Percentiles rank a stretch among this genome's conserved stretches.
phyloP scores from a whole-genome alignment of 2,329 filamentous ascomycete species.

The Cladosporium sp. region DNA sequence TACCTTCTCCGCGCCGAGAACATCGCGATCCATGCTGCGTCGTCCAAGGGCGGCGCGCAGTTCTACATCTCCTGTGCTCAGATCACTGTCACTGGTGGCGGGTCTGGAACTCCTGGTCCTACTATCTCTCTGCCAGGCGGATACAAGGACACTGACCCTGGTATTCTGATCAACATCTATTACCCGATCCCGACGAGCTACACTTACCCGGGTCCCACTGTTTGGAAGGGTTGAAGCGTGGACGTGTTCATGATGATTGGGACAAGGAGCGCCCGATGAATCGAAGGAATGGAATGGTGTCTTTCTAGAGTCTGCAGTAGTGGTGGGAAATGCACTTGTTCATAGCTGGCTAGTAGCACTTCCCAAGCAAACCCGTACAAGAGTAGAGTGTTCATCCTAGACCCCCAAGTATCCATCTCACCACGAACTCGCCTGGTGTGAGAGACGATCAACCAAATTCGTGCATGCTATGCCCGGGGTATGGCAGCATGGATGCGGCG shows the following conservation, averaged over 20 bases:
- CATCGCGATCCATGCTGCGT: constrained; percentile 51
- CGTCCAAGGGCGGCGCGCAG: constrained; percentile 30
- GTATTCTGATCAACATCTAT: constrained; percentile 39
- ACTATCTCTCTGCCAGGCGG: constrained; percentile 35
- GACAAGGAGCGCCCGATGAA: background rate
- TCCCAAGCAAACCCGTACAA: no score
- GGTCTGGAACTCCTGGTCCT: constrained; percentile 23
- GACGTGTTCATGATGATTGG: no score
- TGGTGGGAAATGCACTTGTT: background rate
- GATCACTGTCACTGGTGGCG: constrained; percentile 16
- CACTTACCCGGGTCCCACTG: constrained; percentile 32
- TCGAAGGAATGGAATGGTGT: background rate
- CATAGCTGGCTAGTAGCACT: no score
- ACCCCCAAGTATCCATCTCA: no score
- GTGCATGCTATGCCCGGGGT: no score
- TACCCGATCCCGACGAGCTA: constrained; percentile 27
- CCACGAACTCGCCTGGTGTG: no score
- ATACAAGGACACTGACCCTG: constrained; percentile 40
- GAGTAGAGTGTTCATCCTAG: no score
- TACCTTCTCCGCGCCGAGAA: constrained; percentile 55
- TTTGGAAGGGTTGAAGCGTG: constrained; percentile 12
- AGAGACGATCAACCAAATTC: no score
- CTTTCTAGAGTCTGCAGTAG: background rate
- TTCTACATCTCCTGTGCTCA: constrained; percentile 35
- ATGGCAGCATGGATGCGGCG: no score